Evolutionary conservation across 257 asterid genomes (phyloP).

Genomic region (Perilla frutescens): DNA sequence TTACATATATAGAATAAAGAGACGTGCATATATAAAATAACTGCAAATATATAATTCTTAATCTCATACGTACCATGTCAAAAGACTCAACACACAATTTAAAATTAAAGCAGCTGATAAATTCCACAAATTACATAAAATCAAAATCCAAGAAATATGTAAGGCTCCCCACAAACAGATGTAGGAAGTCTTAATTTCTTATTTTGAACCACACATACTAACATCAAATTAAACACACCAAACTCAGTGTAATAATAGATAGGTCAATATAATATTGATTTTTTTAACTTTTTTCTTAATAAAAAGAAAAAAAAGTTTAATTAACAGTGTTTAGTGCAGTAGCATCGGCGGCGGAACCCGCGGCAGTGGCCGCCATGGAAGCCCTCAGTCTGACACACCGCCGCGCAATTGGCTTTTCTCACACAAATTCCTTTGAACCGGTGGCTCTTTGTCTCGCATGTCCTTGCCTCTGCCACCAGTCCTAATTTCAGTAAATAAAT

Average conservation of each 20-base stretch:
- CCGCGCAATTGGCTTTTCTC: slow-evolving; percentile 54
- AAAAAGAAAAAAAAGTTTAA: background rate
- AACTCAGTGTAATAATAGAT: background rate
- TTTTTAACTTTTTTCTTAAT: background rate
- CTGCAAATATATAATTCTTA: no score
- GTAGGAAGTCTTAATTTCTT: background rate
- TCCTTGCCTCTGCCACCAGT: slow-evolving; percentile 63
- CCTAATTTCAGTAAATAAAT: slow-evolving; percentile 13
- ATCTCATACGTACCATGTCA: no score
- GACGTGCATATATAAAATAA: no score
- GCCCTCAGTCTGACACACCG: slow-evolving; percentile 72
- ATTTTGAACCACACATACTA: slow-evolving; percentile 15
- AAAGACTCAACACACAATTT: background rate
- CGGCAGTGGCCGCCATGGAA: slow-evolving; percentile 72
- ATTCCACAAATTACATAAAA: slow-evolving; percentile 16
- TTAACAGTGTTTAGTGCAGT: slow-evolving; percentile 62
- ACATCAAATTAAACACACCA: slow-evolving; percentile 7
- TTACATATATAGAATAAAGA: no score
- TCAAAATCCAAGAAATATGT: background rate
- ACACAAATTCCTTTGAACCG: slow-evolving; percentile 59
- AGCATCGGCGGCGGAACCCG: slow-evolving; percentile 82
- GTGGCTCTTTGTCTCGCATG: slow-evolving; percentile 66
- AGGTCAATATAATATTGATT: no score
- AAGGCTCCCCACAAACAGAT: background rate
- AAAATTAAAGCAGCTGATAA: background rate